Base-by-base conservation (phyloP, 139 green algal species). In the Tetradesmus lagerheimii region DNA sequence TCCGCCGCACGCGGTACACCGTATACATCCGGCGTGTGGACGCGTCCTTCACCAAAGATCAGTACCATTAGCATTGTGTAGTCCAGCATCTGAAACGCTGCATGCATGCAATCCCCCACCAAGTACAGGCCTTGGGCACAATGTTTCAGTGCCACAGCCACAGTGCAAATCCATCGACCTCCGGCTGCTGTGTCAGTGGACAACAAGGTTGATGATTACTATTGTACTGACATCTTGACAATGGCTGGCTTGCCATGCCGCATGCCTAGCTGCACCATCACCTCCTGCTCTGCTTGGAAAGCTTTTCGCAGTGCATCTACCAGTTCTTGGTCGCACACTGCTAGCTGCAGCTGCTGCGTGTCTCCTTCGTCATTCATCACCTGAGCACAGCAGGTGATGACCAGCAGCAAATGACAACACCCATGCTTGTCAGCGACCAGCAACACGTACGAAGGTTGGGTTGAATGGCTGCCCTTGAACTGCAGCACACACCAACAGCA, bases 291-390 rank as follows among this genome's bases (percentile, higher is more conserved):
- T 37, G 82, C 34, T 34, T 74, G 23, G 41, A 88, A 88, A 14
- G 25, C 27, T 11, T 41, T 31, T 5, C 83, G 67, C 27, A 88
- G 37, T 20, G 45, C 23, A 16, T 41, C 83, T 43, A 80, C 83
- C 83, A 88, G n/a, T 11, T 64, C 64, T 31, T 23, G 9, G 27
- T 88, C 83, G 34, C 83, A 88, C 27, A 88, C 38, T 27, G 35
- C 23, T n/a, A 88, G 64, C n/a, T 88, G 57, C 35, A 88, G 25
- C 37, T 39, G 35, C 34, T 45, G 38, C 39, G 83, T 88, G 3
- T 88, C 83, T 3, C 83, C 83, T 20, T 80, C 83, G 6, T 62
- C 64, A 31, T 80, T 39, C 83, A 88, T 88, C 25, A 88, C 38
- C 39, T 88, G 57, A 1, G 8, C 57, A 71, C 57, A 71, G 57